Conservation (phyloP, 2,329 filamentous ascomycete species). For the Monosporascus cannonballus region DNA sequence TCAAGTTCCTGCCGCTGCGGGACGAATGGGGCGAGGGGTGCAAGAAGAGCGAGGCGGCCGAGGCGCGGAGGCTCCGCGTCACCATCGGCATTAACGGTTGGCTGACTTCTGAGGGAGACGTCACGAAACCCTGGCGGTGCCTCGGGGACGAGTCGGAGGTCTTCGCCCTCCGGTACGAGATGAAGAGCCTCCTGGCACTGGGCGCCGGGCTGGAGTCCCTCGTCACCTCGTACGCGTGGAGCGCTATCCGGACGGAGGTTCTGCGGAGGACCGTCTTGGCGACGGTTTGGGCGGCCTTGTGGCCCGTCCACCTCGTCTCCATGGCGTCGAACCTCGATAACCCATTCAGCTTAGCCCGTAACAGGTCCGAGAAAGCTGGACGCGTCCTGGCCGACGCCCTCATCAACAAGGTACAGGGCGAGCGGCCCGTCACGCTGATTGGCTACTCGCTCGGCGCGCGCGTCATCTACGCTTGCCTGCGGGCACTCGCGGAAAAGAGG, state of each 20-base stretch:
- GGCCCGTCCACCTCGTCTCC: conserved; percentile 62
- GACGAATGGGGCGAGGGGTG: conserved; percentile 32
- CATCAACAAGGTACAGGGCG: conserved; percentile 62
- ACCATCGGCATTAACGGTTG: conserved; percentile 86
- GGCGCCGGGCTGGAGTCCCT: conserved; percentile 68
- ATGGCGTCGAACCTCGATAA: conserved; percentile 69
- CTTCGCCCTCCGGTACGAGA: conserved; percentile 80
- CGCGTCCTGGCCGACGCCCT: conserved; percentile 63
- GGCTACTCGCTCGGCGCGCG: conserved; percentile 63
- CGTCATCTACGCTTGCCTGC: conserved; percentile 63
- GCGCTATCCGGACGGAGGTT: conserved; percentile 66
- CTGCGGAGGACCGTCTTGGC: conserved; percentile 66
- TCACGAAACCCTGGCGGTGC: conserved; percentile 73
- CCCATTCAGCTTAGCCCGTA: conserved; percentile 71
- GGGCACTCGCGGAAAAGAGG: conserved; percentile 55
- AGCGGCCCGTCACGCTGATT: conserved; percentile 59
- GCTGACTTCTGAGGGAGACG: conserved; percentile 69
- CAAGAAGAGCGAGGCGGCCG: conserved; percentile 16
- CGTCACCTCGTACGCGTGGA: conserved; percentile 70
- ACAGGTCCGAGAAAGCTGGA: conserved; percentile 74
- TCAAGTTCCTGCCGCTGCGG: conserved; percentile 68
- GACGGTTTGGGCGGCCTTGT: conserved; percentile 60
- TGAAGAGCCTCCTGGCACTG: conserved; percentile 68
- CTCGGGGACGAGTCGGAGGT: conserved; percentile 67
- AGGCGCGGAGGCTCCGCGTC: conserved; percentile 58